phyloP scores from a whole-genome alignment of 2,329 filamentous ascomycete species.

The Fusarium sp. region DNA sequence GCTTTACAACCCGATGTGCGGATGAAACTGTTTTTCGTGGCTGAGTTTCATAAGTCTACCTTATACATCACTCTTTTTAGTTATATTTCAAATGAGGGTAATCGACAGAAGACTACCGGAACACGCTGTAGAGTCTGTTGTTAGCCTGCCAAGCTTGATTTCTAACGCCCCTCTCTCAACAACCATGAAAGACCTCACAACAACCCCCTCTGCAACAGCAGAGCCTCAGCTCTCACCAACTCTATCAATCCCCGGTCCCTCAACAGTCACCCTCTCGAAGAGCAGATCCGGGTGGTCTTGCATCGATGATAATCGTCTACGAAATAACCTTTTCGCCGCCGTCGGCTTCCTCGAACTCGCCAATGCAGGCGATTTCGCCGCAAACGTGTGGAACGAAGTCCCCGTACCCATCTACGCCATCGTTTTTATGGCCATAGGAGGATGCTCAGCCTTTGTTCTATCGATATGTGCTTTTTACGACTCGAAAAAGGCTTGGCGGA shows the following conservation, averaged over 20 bases:
- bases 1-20: not conserved
- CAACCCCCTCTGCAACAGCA: not conserved
- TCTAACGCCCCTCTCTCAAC: not conserved
- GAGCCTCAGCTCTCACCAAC: not conserved
- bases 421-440: constrained; percentile 66
- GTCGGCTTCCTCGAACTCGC: constrained; percentile 66
- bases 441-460: constrained; percentile 58
- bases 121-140: too few relatives aligned
- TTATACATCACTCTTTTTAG: too few relatives aligned
- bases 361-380: constrained; percentile 68
- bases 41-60: not conserved
- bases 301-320: constrained; percentile 35
- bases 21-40: not conserved
- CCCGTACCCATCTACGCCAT: constrained; percentile 63
- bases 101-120: too few relatives aligned
- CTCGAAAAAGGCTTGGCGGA: constrained; percentile 57
- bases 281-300: constrained; percentile 16
- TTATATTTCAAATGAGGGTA: too few relatives aligned
- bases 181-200: constrained; percentile 1
- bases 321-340: constrained; percentile 49
- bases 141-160: not conserved
- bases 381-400: constrained; percentile 67
- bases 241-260: constrained; percentile 18
- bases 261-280: constrained; percentile 35
- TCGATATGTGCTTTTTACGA: constrained; percentile 62